Percentiles rank a stretch among this genome's conserved stretches.
phyloP scores from a whole-genome alignment of 1,284 basidiomycete genomes.

The Papiliotrema fonsecae region DNA sequence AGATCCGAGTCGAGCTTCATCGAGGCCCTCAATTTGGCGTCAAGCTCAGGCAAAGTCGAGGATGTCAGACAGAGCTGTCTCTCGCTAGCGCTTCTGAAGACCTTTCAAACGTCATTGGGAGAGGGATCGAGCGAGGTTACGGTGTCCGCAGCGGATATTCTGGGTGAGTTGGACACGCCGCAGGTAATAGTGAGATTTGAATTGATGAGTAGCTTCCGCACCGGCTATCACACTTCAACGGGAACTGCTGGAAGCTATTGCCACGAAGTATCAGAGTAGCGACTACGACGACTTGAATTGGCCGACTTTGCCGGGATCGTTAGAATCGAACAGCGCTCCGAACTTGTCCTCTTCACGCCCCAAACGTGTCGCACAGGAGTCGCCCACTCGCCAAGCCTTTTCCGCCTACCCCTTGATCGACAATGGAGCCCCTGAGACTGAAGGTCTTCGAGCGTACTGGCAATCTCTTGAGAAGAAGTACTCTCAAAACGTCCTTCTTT shows the following conservation, averaged over 20 bases:
- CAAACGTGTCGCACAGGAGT: background rate
- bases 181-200: conserved; percentile 28
- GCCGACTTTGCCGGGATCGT: conserved; percentile 53
- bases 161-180: conserved; percentile 55
- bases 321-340: background rate
- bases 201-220: conserved; percentile 54
- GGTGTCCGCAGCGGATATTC: conserved; percentile 57
- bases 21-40: conserved; percentile 59
- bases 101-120: conserved; percentile 74
- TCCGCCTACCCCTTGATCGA: background rate
- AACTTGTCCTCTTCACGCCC: too few relatives aligned
- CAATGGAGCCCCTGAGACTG: background rate
- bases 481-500: conserved; percentile 32
- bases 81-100: conserved; percentile 64
- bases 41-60: conserved; percentile 59
- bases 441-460: conserved; percentile 14
- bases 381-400: background rate
- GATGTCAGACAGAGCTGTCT: conserved; percentile 68
- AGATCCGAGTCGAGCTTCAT: conserved; percentile 67
- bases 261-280: conserved; percentile 51
- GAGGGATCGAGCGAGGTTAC: conserved; percentile 54
- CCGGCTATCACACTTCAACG: conserved; percentile 69
- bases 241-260: conserved; percentile 54
- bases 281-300: conserved; percentile 61
- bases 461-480: conserved; percentile 50